Conservation (phyloP, 75 land plant species). For the Ceratopteris richardii region DNA sequence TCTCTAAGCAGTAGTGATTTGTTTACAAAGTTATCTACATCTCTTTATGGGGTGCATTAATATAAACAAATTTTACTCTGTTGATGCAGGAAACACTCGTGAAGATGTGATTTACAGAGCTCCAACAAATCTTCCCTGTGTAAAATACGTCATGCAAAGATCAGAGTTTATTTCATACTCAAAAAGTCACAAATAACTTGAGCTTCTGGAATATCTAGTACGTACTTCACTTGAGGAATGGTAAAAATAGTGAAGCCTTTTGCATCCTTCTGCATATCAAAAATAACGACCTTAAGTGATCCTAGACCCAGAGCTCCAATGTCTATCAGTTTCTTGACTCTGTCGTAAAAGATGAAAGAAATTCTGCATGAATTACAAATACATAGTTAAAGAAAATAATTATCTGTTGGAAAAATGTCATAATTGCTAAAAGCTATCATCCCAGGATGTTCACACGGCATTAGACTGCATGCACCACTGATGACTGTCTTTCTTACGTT, state of each 20-base stretch:
- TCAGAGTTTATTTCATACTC: constrained; percentile 5
- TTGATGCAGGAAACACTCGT: constrained; percentile 33
- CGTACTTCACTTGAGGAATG: constrained; percentile 93
- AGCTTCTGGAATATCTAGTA: neutral
- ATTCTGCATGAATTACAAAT: neutral
- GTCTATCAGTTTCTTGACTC: constrained; percentile 88
- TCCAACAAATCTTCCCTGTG: too few species aligned
- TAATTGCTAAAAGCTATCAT: too few species aligned
- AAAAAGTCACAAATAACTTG: neutral
- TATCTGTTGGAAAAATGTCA: neutral
- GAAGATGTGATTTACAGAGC: constrained; percentile 15
- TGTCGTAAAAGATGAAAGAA: constrained; percentile 25
- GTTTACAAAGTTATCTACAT: too few species aligned
- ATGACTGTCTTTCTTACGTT: too few species aligned
- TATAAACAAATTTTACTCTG: constrained; percentile 51
- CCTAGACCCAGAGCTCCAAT: constrained; percentile 70
- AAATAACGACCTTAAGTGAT: constrained; percentile 46
- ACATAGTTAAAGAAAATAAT: too few species aligned
- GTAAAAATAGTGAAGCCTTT: constrained; percentile 82
- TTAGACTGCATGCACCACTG: too few species aligned
- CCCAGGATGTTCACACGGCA: too few species aligned
- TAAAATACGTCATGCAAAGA: too few species aligned
- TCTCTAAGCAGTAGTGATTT: too few species aligned
- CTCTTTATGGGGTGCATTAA: constrained; percentile 7
- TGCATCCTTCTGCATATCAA: constrained; percentile 83